Evolutionary conservation across 345 rosid genomes (phyloP), one percentile per base, ranked within the genome.

Genomic region (Populus davidiana): DNA sequence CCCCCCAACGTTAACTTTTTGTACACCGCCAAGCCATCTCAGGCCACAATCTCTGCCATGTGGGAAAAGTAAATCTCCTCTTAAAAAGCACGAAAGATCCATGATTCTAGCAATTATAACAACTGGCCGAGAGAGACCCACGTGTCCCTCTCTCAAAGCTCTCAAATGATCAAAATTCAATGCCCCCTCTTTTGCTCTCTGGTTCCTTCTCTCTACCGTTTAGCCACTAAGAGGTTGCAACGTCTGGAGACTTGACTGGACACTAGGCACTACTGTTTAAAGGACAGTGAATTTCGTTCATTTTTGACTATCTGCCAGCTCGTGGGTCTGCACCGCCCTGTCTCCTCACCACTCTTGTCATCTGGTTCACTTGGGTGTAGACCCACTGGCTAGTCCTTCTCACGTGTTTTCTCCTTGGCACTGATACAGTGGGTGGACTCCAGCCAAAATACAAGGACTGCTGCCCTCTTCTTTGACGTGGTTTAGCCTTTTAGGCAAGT

Each of bases 11-110:
- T 72, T 36, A 68, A 14, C 41, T 41, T 41, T 41, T 33, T 35
- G 12, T 0, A 38, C 49, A 74, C 77, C 70, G 77, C 16, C 77
- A 44, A 33, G 39, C 77, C 35, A 75, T 65, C 71, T 33, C 70
- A 47, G 44, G 25, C 77, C 77, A 75, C 35, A 65, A 16, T 10
- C 0, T 64, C 0, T 20, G 52, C 67, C 76, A 74, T 50, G 56
- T 21, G 70, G 38, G 5, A 12, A 25, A 23, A 11, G 8, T 27
- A 6, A 41, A 18, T 16, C 9, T 9, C 3, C 64, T 23, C 64
- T 2, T n/a, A 1, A 21, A 23, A 47, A 47, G 18, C 17, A 59
- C 6, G 14, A 10, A 23, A 23, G 25, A 3, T 59, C 27, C 59
- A 18, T 18, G 59, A 6, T 59, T 1, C 29, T 3, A 3, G 14